These are phyloP conservation scores for Rhytidiadelphus loreus DNA, from an alignment of 225 moss, liverwort and hornwort genomes.

Conservation along the genomic window DNA sequence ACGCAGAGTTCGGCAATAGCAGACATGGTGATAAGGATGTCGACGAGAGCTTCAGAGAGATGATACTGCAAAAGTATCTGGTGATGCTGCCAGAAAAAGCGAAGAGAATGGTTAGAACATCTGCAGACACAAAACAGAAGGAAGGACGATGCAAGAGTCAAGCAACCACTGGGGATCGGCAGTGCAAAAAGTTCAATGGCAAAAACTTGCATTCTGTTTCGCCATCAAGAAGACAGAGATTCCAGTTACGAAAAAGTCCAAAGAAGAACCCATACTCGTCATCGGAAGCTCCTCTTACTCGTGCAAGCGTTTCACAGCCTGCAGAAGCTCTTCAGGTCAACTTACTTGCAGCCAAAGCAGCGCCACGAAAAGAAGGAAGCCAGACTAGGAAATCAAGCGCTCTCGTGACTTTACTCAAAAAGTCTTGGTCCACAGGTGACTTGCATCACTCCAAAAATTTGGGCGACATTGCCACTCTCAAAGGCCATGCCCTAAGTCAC, in stretches of 20 bases:
- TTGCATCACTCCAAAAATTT: conserved; percentile 6
- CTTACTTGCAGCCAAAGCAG: not conserved
- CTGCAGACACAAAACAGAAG: not conserved
- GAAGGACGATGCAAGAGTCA: not conserved
- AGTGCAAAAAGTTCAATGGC: not conserved
- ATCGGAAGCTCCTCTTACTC: not conserved
- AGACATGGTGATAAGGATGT: not conserved
- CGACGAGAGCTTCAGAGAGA: conserved; percentile 13
- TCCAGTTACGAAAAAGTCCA: not conserved
- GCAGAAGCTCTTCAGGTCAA: not conserved
- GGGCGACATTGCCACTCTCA: conserved; percentile 4
- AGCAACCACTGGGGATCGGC: not conserved
- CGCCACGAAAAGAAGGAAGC: not conserved
- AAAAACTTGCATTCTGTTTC: conserved; percentile 13
- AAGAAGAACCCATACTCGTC: not conserved
- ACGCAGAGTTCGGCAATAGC: not conserved
- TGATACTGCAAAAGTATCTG: conserved; percentile 37
- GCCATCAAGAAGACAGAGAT: not conserved
- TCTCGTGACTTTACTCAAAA: not conserved
- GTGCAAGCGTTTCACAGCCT: conserved; percentile 11
- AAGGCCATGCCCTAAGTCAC: not conserved
- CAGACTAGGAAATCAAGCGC: not conserved
- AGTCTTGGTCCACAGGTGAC: conserved; percentile 25
- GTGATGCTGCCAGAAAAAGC: conserved; percentile 11
- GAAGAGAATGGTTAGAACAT: not conserved